phyloP scores from a whole-genome alignment of 2,329 filamentous ascomycete genomes.

The Colletotrichum eremochloae region DNA sequence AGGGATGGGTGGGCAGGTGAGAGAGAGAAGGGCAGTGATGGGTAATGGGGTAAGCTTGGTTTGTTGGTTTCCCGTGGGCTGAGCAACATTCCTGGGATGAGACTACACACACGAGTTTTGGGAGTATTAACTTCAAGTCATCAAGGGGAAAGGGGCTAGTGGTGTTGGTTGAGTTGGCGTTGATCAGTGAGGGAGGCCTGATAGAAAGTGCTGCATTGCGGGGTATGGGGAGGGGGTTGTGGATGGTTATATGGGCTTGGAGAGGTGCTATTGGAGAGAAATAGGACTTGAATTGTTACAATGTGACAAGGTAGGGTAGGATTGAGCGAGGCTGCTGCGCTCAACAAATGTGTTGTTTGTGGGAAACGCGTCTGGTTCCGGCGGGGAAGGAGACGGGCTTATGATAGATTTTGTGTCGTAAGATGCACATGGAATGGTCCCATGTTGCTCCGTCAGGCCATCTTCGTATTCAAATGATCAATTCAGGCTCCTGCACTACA shows the following conservation, averaged over 20 bases:
- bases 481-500: not conserved
- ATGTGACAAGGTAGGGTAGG: not conserved
- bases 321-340: not conserved
- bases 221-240: not conserved
- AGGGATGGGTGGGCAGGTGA: not conserved
- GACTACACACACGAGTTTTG: not conserved
- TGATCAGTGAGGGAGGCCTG: not conserved
- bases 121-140: not conserved
- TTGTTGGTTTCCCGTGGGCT: conserved; percentile 5
- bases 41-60: not conserved
- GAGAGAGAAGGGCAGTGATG: not conserved
- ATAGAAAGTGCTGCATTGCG: not conserved
- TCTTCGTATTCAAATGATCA: not conserved
- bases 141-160: not conserved
- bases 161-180: not conserved
- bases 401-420: not conserved
- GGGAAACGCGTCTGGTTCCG: not conserved
- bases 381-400: not conserved
- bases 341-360: not conserved
- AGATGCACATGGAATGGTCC: not conserved
- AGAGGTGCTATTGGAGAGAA: conserved; percentile 11
- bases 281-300: not conserved
- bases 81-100: not conserved
- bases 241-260: conserved; percentile 25
- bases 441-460: not conserved